Evolutionary conservation across 805 yeast genomes (phyloP), one percentile per base, ranked within the genome.

Genomic region (Starmerella apicola): DNA sequence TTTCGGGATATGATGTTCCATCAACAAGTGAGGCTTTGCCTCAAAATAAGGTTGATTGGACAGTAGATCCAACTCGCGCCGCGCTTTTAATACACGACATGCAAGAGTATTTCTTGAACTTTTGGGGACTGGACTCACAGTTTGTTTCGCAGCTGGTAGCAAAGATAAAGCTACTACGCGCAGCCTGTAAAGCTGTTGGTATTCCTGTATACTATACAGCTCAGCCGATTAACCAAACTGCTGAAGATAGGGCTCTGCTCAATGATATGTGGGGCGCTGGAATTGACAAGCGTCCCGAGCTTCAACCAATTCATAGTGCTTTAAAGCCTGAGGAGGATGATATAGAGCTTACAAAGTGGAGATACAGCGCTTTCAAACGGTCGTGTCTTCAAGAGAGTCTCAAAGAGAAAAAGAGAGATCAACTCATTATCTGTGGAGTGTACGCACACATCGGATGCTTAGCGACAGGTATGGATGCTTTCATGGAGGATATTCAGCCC

Each of bases 151-250:
- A 27, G 16, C 41, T 44, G 3, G 43, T 44, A 5, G 16, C 23
- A 1, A 37, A 38, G 13, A 24, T 39, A 20, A 36, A 38, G 31
- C 7, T 7, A 1, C 32, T 44, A 13, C 37, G 37, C 10, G 9
- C 32, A 2, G 21, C 25, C 10, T 44, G 48, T 26, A 41, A 36
- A 22, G 28, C 43, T 24, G 42, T 27, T 20, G 45, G 43, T 3
- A 38, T 44, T n/a, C 48, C 48, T 7, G 45, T 44, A 10, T 44
- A 18, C 25, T 44, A 44, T 37, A 44, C 48, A 3, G 48, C 48
- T 9, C 48, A 44, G 33, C 48, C 48, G 8, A 28, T 30, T 10
- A 27, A 41, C 32, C 48, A 44, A 28, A 32, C 3, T 22, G 36
- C 39, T 15, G 40, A 37, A 28, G 48, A 41, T n/a, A 39, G 48